Evolutionary conservation across 1,284 basidiomycete genomes (phyloP), one percentile per base, ranked within the genome.

Genomic region (Erythrobasidium hasegawianum): DNA sequence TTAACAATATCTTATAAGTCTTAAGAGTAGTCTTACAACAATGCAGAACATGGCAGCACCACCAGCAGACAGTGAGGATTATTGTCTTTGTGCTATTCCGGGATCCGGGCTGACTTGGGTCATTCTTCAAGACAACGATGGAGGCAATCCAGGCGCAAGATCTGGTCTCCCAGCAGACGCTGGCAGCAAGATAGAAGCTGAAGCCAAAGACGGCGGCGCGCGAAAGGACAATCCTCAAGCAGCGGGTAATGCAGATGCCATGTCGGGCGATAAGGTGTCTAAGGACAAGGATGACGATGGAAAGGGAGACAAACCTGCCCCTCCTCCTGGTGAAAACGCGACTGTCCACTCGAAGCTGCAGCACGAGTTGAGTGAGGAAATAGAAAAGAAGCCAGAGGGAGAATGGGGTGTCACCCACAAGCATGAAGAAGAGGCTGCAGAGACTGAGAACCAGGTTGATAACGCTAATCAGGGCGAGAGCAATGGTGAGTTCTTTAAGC

Each of bases 241-340:
- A n/a, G 50, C 14, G 3, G 26, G 50, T 20, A 53, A 53, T 16
- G 50, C 50, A 20, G 50, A 53, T 16, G 50, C 50, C 50, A 53
- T 24, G 50, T 3, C 3, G 9, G 26, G 24, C 14, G 50, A 53
- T 26, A 26, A 29, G 9, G 50, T 24, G n/a, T n/a, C n/a, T n/a
- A n/a, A n/a, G n/a, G n/a, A n/a, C 50, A 53, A 24, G 20, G 16
- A 22, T 20, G 26, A 53, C 5, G 26, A 29, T 16, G 50, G 22
- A 20, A 53, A 53, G 9, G 50, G n/a, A n/a, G n/a, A n/a, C n/a
- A n/a, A n/a, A 53, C 4, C 43, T 24, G 50, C 18, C n/a, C n/a
- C 14, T n/a, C n/a, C n/a, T 7, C 20, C 24, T 20, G 26, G 43
- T 27, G 9, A 8, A 27, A 8, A 53, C 9, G 50, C 50, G 3